These are phyloP conservation scores for Phytopythium delawarense DNA, from an alignment of 352 stramenopile genomes.

Conservation along the genomic window DNA sequence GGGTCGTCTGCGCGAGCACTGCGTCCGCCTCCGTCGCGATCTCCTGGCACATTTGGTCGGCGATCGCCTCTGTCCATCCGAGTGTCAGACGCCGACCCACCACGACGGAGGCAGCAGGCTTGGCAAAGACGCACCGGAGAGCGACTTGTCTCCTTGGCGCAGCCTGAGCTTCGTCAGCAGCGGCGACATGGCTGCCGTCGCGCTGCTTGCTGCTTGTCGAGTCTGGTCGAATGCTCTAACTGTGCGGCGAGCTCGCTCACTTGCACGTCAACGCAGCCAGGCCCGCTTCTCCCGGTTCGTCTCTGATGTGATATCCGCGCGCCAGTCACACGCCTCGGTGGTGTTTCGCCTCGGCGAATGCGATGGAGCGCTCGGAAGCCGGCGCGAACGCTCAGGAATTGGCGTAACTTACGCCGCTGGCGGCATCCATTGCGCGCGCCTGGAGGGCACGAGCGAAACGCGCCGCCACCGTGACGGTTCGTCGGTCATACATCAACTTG, in stretches of 20 bases:
- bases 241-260: neutral
- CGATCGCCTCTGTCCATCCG: conserved; percentile 17
- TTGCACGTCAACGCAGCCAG: neutral
- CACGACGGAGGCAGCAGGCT: neutral
- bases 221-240: neutral
- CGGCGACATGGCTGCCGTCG: conserved; percentile 10
- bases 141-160: conserved; percentile 34
- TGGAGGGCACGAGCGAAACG: neutral
- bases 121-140: conserved; percentile 20
- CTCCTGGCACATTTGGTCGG: conserved; percentile 39
- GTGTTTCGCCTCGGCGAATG: neutral
- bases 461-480: neutral
- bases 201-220: neutral
- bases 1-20: conserved; percentile 28
- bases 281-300: neutral
- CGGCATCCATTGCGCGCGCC: neutral
- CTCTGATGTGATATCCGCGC: neutral
- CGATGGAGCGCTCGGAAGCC: neutral
- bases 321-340: neutral
- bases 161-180: conserved; percentile 26
- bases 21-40: conserved; percentile 33
- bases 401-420: neutral
- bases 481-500: no score
- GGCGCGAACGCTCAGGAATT: neutral
- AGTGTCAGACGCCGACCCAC: neutral